Percentiles rank a stretch among this genome's conserved stretches.
phyloP scores from a whole-genome alignment of 176 grass and related monocot species.

The Carex parvula region DNA sequence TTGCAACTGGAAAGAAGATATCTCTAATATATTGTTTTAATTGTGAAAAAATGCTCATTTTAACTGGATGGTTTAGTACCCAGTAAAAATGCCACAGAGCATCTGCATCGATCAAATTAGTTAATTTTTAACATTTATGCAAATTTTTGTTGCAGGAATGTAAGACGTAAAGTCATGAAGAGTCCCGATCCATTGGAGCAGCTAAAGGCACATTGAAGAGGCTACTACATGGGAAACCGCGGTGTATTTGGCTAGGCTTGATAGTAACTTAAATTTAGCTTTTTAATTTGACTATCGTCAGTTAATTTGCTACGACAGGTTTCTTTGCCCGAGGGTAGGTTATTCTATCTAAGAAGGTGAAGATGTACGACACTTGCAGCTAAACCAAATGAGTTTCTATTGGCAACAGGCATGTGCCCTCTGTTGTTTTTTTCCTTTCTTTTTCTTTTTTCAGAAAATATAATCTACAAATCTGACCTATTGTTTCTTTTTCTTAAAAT shows the following conservation, averaged over 20 bases:
- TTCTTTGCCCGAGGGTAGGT: slow-evolving; percentile 37
- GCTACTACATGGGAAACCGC: slow-evolving; percentile 23
- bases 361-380: neutral
- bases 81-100: neutral
- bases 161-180: slow-evolving; percentile 57
- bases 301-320: slow-evolving; percentile 40
- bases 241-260: slow-evolving; percentile 62
- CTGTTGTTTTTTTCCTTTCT: neutral
- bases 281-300: slow-evolving; percentile 32
- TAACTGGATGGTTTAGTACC: neutral
- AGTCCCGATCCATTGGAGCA: slow-evolving; percentile 72
- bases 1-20: neutral
- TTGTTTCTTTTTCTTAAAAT: slow-evolving; percentile 24
- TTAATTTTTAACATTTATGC: slow-evolving; percentile 23
- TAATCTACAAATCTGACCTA: slow-evolving; percentile 22
- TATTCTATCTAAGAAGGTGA: slow-evolving; percentile 29
- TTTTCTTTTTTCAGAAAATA: neutral
- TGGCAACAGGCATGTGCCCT: slow-evolving; percentile 69
- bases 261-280: slow-evolving; percentile 21
- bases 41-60: neutral
- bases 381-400: slow-evolving; percentile 66
- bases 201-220: slow-evolving; percentile 37
- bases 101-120: neutral
- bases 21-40: neutral
- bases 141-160: slow-evolving; percentile 37